phyloP scores from a whole-genome alignment of 352 stramenopile genomes.

The Elongisporangium prolatum region DNA sequence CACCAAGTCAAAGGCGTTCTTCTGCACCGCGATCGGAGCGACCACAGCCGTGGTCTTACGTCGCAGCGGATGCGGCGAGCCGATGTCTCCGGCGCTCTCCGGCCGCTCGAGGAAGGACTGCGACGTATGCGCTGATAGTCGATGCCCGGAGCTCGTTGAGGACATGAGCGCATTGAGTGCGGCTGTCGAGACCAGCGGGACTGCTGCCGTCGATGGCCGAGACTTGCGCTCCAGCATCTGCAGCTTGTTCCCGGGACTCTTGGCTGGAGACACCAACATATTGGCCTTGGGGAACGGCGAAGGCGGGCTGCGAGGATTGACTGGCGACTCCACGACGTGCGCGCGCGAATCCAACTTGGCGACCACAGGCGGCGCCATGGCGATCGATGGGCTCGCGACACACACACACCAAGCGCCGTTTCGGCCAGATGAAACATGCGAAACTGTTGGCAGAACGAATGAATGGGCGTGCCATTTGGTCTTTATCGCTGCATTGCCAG shows the following conservation, averaged over 20 bases:
- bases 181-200: background rate
- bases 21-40: conserved; percentile 9
- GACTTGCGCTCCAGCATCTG: background rate
- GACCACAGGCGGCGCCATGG: background rate
- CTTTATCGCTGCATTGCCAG: conserved; percentile 57
- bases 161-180: background rate
- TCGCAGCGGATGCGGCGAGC: conserved; percentile 7
- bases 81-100: conserved; percentile 11
- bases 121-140: background rate
- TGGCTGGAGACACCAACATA: background rate
- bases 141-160: background rate
- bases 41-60: conserved; percentile 5
- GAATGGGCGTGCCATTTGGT: conserved; percentile 2
- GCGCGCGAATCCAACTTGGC: background rate
- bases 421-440: background rate
- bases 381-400: background rate
- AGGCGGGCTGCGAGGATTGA: background rate
- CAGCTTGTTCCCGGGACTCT: background rate
- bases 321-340: background rate
- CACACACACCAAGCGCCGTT: conserved; percentile 9
- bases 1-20: conserved; percentile 5
- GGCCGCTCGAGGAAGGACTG: background rate
- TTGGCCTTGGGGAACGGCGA: background rate
- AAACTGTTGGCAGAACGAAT: conserved; percentile 1
- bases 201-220: background rate